Percentiles rank a stretch among this genome's conserved stretches.
Conservation (phyloP, 2,329 filamentous ascomycete species). For the Penicillium sp. region DNA sequence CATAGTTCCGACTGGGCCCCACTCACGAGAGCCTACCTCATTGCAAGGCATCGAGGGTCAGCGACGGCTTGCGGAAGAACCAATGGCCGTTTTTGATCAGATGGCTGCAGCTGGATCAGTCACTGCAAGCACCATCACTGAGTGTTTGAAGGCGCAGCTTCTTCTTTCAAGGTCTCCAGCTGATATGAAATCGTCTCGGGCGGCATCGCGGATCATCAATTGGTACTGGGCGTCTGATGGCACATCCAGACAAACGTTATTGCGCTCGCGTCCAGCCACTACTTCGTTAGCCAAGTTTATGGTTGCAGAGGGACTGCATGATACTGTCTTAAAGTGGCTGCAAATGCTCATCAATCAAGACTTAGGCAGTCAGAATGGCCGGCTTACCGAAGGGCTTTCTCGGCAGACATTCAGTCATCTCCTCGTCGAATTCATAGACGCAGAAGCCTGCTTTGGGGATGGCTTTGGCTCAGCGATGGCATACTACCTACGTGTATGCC, state of each 20-base stretch:
- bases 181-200: slow-evolving; percentile 34
- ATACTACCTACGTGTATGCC: slow-evolving; percentile 29
- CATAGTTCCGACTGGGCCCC: slow-evolving; percentile 31
- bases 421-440: slow-evolving; percentile 32
- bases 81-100: slow-evolving; percentile 39
- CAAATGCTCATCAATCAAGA: slow-evolving; percentile 28
- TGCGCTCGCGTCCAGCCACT: slow-evolving; percentile 28
- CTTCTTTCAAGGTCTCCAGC: slow-evolving; percentile 26
- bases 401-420: slow-evolving; percentile 26
- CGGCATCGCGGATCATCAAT: slow-evolving; percentile 34
- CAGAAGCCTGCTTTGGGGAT: slow-evolving; percentile 34
- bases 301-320: slow-evolving; percentile 37
- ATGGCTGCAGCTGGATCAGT: slow-evolving; percentile 39
- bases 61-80: slow-evolving; percentile 28
- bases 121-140: slow-evolving; percentile 22
- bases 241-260: slow-evolving; percentile 28
- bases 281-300: slow-evolving; percentile 39
- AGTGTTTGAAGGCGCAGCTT: slow-evolving; percentile 36
- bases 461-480: slow-evolving; percentile 33
- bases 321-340: slow-evolving; percentile 37
- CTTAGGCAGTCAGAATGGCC: slow-evolving; percentile 26
- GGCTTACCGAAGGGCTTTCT: slow-evolving; percentile 21
- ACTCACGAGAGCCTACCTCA: slow-evolving; percentile 14
- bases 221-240: slow-evolving; percentile 43
- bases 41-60: slow-evolving; percentile 16